Conservation (phyloP, 1,139 yeast genomes). For the Petasospora rhodanensis region DNA sequence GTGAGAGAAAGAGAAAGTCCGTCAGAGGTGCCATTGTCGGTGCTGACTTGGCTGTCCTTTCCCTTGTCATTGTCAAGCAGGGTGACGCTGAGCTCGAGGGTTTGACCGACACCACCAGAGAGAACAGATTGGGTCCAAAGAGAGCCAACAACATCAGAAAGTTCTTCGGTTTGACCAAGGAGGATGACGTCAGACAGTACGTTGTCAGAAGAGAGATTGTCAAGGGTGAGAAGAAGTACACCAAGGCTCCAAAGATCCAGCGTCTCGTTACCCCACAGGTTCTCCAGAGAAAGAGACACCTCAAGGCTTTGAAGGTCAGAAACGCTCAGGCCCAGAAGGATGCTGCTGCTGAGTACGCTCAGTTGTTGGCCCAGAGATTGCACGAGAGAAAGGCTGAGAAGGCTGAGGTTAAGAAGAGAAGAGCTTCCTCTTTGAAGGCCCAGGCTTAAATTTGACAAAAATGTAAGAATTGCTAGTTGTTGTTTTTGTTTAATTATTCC, state of each 20-base stretch:
- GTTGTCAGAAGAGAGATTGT: conserved; percentile 98
- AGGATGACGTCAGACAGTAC: conserved; percentile 90
- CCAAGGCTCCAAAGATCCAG: conserved; percentile 99
- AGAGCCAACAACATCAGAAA: conserved; percentile 99
- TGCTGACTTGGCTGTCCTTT: conserved; percentile 92
- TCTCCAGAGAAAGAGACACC: conserved; percentile 98
- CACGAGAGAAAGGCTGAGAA: conserved; percentile 97
- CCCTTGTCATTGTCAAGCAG: conserved; percentile 93
- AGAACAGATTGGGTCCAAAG: conserved; percentile 99
- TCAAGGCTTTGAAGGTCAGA: conserved; percentile 88
- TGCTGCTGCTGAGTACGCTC: conserved; percentile 99
- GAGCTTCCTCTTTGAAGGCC: conserved; percentile 95
- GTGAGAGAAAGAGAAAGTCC: conserved; percentile 99
- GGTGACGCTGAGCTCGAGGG: conserved; percentile 96
- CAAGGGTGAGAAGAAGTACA: conserved; percentile 98
- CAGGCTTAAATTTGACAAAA: conserved; percentile 33
- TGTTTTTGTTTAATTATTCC: conserved; percentile 2
- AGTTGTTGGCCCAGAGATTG: conserved; percentile 96
- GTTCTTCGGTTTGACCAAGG: conserved; percentile 98
- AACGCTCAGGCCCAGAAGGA: conserved; percentile 99
- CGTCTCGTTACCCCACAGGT: conserved; percentile 99
- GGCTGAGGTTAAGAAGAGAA: conserved; percentile 98
- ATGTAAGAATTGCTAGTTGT: no score
- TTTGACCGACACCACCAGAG: conserved; percentile 88
- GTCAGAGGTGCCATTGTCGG: conserved; percentile 99